Base-by-base conservation (phyloP, 1,139 yeast species). In the Hemisphaericaspora lyxosophila region DNA sequence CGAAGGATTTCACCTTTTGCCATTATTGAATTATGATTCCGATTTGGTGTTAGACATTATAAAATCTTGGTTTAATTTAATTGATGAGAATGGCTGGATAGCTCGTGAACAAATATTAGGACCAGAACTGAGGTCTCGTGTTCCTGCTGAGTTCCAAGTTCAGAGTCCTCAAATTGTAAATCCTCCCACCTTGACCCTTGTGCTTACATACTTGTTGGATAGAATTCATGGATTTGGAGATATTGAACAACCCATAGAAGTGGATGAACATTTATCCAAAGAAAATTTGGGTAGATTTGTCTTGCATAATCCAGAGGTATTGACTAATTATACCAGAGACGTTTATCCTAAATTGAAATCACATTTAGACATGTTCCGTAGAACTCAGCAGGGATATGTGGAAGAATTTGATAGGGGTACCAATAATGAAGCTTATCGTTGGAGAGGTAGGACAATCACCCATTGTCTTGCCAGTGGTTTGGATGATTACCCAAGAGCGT, bases 51-150 rank as follows among this genome's bases (percentile, higher is more conserved):
- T 90, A 43, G 96, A 88, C 47, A 82, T 92, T 19, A 59, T 89
- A 43, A 75, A 83, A 52, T 85, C 96, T 33, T 92, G 99, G 99
- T 85, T 92, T 56, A 64, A 75, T 29, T 64, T 87, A 38, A 86
- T 89, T 45, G 97, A 92, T 57, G 83, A 80, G 1, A 83, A 85
- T 47, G 99, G 99, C 0, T 92, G 97, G 97, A 85, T 92, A 50
- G 97, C 96, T 2, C 75, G 98, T 41, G 98, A 92, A 57, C 95
- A 89, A 52, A 92, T 94, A 28, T 68, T 92, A 38, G 99, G 99
- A 0, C 82, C 82, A 3, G 98, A 92, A 57, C 90, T 92, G 39
- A 76, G 97, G 54, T 76, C 85, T 31, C 80, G 87, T 51, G 98
- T 92, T 3, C 98, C 98, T 0, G 67, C 60, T n/a, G 85, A 85